Percentiles rank a stretch among this genome's conserved stretches.
These are phyloP conservation scores for Leptomonas pyrrhocoris DNA, from an alignment of 208 protist genomes.

Conservation along the genomic window DNA sequence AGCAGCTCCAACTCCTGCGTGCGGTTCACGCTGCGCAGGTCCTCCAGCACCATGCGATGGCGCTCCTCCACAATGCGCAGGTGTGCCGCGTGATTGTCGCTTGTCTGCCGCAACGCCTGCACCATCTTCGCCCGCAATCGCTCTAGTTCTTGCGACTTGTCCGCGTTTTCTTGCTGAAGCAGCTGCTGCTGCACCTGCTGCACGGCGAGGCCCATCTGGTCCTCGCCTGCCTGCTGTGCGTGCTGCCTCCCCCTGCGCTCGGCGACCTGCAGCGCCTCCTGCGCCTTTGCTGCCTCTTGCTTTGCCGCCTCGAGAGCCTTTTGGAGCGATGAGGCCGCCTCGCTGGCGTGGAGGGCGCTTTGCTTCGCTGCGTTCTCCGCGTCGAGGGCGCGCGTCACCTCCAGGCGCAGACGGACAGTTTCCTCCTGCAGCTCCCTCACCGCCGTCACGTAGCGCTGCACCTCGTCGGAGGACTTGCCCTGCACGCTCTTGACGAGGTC, in stretches of 20 bases:
- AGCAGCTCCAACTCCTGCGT: conserved; percentile 74
- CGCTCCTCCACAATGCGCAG: conserved; percentile 81
- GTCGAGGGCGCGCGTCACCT: conserved; percentile 43
- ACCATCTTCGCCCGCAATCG: conserved; percentile 69
- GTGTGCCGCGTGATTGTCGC: conserved; percentile 81
- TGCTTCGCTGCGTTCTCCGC: conserved; percentile 32
- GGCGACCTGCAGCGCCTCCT: conserved; percentile 14
- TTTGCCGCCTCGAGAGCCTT: conserved; percentile 31
- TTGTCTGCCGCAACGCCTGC: conserved; percentile 62
- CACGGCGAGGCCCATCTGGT: conserved; percentile 34
- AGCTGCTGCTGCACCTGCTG: conserved; percentile 60
- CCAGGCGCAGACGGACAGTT: conserved; percentile 36
- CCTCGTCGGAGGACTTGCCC: conserved; percentile 35
- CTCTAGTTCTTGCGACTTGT: conserved; percentile 79
- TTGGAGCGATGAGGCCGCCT: conserved; percentile 5
- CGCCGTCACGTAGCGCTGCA: conserved; percentile 27
- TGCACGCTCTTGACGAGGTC: conserved; percentile 57
- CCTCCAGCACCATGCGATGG: conserved; percentile 66
- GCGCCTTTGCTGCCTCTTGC: conserved; percentile 21
- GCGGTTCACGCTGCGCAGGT: conserved; percentile 49
- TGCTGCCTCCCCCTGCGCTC: conserved; percentile 31
- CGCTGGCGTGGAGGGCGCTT: conserved; percentile 7
- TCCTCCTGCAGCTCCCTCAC: conserved; percentile 39
- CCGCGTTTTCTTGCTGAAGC: conserved; percentile 61
- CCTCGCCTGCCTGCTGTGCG: conserved; percentile 34